phyloP scores from a whole-genome alignment of 2,329 filamentous ascomycete genomes.

The Claviceps sp. region DNA sequence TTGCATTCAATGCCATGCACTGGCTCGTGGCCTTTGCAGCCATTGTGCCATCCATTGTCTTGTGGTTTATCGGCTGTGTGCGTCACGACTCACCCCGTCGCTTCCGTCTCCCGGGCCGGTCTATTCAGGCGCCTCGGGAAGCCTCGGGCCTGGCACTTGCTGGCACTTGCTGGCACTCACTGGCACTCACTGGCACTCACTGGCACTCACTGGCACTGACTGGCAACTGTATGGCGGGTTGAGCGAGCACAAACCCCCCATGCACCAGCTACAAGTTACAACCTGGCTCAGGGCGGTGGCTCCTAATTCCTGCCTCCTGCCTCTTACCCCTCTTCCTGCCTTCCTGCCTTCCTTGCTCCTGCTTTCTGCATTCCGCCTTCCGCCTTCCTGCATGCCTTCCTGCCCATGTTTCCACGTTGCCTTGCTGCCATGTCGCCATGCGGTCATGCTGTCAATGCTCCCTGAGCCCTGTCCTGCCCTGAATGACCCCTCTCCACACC shows the following conservation, averaged over 20 bases:
- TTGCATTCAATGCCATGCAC: no score
- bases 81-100: neutral
- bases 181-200: no score
- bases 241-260: no score
- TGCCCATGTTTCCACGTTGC: neutral
- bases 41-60: neutral
- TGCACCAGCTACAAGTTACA: neutral
- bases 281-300: neutral
- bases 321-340: neutral
- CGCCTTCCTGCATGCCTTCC: neutral
- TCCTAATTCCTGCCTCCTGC: neutral
- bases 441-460: conserved; percentile 1
- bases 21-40: neutral
- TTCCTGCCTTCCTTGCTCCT: neutral
- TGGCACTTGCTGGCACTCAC: no score
- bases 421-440: neutral
- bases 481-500: neutral
- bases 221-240: no score
- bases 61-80: neutral
- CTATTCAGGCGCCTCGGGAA: neutral
- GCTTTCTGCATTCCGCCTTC: neutral
- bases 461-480: neutral
- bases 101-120: neutral
- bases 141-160: no score
- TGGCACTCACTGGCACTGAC: no score